Evolutionary conservation across 106 monocot genomes (phyloP).

Genomic region (Xerophyta viscosa): DNA sequence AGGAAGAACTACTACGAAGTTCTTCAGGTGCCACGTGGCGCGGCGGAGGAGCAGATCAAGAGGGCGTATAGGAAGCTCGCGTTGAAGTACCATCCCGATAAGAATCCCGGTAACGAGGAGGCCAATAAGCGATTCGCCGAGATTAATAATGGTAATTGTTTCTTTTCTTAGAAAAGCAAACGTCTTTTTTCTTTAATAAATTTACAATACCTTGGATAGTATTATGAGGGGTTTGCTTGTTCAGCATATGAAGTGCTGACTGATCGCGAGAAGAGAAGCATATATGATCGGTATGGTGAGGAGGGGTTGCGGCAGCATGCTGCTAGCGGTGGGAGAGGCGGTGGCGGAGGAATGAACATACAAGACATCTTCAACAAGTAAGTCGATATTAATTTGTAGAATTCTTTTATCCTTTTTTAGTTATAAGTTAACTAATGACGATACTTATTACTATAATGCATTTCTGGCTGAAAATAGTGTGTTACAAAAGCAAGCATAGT

Average conservation of each 20-base stretch:
- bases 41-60: constrained; percentile 97
- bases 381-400: not conserved
- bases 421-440: no score
- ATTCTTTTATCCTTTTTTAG: not conserved
- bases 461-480: no score
- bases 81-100: constrained; percentile 92
- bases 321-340: constrained; percentile 52
- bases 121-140: constrained; percentile 85
- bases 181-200: constrained; percentile 5
- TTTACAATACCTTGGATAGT: not conserved
- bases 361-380: constrained; percentile 91
- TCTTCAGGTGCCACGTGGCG: constrained; percentile 66
- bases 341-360: constrained; percentile 92
- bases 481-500: no score
- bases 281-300: constrained; percentile 45
- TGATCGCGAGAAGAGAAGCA: constrained; percentile 68
- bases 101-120: constrained; percentile 89
- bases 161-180: not conserved
- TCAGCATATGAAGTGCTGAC: constrained; percentile 84
- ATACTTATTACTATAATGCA: no score
- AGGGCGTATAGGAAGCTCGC: constrained; percentile 92
- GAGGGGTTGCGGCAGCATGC: constrained; percentile 88
- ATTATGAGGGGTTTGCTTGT: not conserved
- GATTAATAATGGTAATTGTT: constrained; percentile 67
- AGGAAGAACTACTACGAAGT: constrained; percentile 93